Evolutionary conservation across 257 asterid species (phyloP).

Genomic region (Scutellaria galericulata): DNA sequence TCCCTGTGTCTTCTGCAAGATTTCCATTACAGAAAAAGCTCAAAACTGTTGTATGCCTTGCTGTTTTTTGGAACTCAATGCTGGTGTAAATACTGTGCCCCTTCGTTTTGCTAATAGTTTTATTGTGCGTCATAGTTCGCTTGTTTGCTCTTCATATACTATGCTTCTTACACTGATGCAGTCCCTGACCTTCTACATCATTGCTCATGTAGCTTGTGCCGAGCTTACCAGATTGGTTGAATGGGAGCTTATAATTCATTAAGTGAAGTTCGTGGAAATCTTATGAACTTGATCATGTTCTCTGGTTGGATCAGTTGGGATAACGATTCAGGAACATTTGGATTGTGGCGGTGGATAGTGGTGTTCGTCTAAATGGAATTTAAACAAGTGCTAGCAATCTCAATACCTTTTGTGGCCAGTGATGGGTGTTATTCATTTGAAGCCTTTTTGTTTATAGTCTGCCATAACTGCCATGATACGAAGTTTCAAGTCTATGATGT

Average conservation of each 20-base stretch:
- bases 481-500: constrained; percentile 39
- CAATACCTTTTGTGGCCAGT: constrained; percentile 43
- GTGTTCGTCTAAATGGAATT: constrained; percentile 43
- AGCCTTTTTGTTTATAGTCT: constrained; percentile 41
- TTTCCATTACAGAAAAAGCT: neutral
- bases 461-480: constrained; percentile 47
- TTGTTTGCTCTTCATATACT: no score
- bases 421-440: constrained; percentile 36
- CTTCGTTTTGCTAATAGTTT: neutral
- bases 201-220: constrained; percentile 66
- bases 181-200: neutral
- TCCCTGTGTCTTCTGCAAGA: no score
- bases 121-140: no score
- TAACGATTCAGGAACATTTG: constrained; percentile 32
- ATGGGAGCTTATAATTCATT: constrained; percentile 62
- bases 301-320: constrained; percentile 56
- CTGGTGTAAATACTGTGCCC: neutral
- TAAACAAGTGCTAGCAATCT: constrained; percentile 44
- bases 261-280: constrained; percentile 53
- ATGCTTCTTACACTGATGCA: neutral
- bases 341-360: constrained; percentile 47
- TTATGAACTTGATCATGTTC: constrained; percentile 51
- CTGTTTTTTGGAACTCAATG: neutral
- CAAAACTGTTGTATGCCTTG: neutral
- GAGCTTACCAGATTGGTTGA: constrained; percentile 64